Evolutionary conservation across 768 basidiomycete genomes (phyloP), one percentile per base, ranked within the genome.

Genomic region (Lactarius tabidus): DNA sequence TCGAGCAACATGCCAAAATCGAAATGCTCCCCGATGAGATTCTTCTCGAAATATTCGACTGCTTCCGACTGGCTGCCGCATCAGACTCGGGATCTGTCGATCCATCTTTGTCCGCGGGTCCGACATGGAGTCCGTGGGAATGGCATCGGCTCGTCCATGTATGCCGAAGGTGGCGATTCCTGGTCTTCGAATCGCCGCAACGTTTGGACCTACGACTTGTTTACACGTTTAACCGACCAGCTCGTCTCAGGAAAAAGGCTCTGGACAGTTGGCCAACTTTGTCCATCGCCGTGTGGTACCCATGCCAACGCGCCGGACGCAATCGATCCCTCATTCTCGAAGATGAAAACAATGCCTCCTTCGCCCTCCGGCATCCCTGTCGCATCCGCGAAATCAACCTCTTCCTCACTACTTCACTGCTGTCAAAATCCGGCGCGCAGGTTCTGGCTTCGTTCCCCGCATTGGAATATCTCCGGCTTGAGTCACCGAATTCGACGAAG

Each of bases 211-310:
- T 55, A 35, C 28, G 33, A 7, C 28, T 55, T 31, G 28, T 55
- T 31, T 35, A 31, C 18, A 55, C 54, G 3, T 31, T 31, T 9
- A 35, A 35, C 3, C 33, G 18, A 1, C 54, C 29, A 1, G 29
- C 33, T 20, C 48, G 48, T 15, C 12, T 51, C 48, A 26, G 48
- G 48, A 35, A 55, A 33, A 35, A 55, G n/a, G 33, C 33, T n/a
- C 33, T 55, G 33, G 14, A 29, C 18, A 12, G 20, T 35, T 63
- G 56, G 51, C 57, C 63, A 12, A 29, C 57, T 10, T 52, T 63
- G 15, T 57, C 63, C 28, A 63, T 63, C 63, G 29, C 57, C n/a
- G 58, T 63, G 38, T 57, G 51, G 35, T 63, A 53, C 14, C 57
- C 51, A 10, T 35, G 48, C 6, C 18, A 7, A 38, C 20, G 12